Conservation (phyloP, 257 asterid species). For the Datura wrightii region DNA sequence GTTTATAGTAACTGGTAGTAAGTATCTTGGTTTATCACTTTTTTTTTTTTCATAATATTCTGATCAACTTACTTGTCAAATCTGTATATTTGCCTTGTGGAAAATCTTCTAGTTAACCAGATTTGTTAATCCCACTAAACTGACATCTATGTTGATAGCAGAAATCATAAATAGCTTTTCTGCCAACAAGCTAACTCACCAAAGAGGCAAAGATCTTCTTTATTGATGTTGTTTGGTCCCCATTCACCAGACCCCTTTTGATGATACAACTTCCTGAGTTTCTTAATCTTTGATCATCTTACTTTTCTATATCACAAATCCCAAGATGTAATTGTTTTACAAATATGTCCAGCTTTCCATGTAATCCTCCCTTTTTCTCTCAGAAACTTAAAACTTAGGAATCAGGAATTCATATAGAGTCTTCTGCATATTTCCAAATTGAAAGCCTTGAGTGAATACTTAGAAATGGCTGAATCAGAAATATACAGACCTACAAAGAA, state of each 20-base stretch:
- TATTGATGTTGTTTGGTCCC: background rate
- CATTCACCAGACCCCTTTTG: background rate
- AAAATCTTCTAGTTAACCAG: background rate
- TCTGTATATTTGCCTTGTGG: background rate
- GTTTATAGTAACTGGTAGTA: background rate
- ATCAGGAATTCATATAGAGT: background rate
- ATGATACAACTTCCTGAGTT: background rate
- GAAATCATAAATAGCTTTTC: background rate
- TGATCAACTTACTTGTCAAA: background rate
- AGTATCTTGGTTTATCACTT: background rate
- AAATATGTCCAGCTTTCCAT: background rate
- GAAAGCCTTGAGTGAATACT: background rate
- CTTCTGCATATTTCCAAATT: background rate
- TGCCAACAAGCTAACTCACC: background rate
- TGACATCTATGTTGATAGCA: background rate
- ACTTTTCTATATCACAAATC: constrained; percentile 20
- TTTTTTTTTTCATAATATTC: background rate
- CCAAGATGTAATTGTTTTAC: background rate
- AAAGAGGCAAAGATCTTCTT: background rate
- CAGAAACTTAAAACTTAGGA: background rate
- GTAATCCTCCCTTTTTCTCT: background rate
- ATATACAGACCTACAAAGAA: no score
- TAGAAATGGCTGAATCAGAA: background rate
- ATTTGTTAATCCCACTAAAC: background rate
- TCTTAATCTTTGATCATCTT: background rate